Percentiles rank a stretch among this genome's conserved stretches.
These are phyloP conservation scores for Eimeria necatrix DNA, from an alignment of 169 alveolate genomes.

Conservation along the genomic window DNA sequence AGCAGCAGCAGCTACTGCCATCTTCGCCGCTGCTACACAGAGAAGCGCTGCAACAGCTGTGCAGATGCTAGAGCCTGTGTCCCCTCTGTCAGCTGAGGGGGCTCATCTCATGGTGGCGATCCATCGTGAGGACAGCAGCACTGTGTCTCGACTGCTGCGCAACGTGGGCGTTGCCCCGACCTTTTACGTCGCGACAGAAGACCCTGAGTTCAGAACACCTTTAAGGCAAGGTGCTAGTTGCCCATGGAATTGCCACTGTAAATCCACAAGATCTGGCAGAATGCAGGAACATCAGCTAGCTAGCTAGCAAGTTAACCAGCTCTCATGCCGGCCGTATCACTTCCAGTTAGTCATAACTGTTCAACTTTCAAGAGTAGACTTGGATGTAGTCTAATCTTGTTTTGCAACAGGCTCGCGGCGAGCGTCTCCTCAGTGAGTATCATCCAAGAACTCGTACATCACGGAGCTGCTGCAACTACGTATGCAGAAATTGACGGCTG, in stretches of 20 bases:
- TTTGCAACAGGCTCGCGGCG: slow-evolving; percentile 48
- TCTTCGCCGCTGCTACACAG: background rate
- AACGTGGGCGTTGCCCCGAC: background rate
- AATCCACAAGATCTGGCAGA: too few relatives aligned
- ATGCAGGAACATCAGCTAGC: too few relatives aligned
- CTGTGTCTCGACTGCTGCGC: slow-evolving; percentile 2
- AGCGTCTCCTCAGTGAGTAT: background rate
- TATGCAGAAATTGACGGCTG: slow-evolving; percentile 32
- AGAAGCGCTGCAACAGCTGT: slow-evolving; percentile 4
- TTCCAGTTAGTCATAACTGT: background rate
- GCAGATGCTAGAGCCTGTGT: background rate
- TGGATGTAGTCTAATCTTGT: background rate
- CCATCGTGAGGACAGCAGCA: background rate
- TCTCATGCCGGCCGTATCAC: too few relatives aligned
- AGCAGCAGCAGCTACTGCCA: slow-evolving; percentile 15
- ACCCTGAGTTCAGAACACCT: slow-evolving; percentile 35
- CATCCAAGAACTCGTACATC: slow-evolving; percentile 3
- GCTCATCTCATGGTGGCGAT: slow-evolving; percentile 21
- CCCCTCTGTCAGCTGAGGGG: slow-evolving; percentile 26
- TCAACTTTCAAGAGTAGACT: background rate
- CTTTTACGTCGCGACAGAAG: slow-evolving; percentile 17
- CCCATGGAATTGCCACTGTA: background rate
- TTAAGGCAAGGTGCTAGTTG: slow-evolving; percentile 29
- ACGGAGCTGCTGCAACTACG: slow-evolving; percentile 22
- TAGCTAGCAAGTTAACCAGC: too few relatives aligned